Conservation (phyloP, 805 yeast genomes). For the Cyberlindnera mrakii region DNA sequence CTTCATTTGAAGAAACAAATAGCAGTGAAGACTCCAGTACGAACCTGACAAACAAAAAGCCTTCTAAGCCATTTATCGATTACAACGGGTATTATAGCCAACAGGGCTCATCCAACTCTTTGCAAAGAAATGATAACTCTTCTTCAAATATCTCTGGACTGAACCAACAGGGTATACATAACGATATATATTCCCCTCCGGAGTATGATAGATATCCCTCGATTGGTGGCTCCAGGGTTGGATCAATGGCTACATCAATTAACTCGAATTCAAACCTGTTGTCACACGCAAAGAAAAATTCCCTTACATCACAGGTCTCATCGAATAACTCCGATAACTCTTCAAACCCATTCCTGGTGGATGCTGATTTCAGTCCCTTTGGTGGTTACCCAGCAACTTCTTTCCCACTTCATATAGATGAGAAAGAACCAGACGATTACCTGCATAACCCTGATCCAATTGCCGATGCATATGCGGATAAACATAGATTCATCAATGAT, state of each 20-base stretch:
- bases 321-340: slow-evolving; percentile 20
- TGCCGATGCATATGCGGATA: slow-evolving; percentile 81
- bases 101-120: slow-evolving; percentile 34
- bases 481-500: slow-evolving; percentile 58
- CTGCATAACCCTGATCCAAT: slow-evolving; percentile 95
- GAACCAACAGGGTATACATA: slow-evolving; percentile 8
- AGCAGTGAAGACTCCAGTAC: slow-evolving; percentile 17
- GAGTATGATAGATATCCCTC: slow-evolving; percentile 68
- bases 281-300: slow-evolving; percentile 12
- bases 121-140: slow-evolving; percentile 16
- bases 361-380: slow-evolving; percentile 77
- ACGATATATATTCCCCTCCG: slow-evolving; percentile 36
- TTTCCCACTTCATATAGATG: slow-evolving; percentile 87
- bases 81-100: slow-evolving; percentile 38
- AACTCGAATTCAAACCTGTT: slow-evolving; percentile 26
- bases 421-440: slow-evolving; percentile 92
- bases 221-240: slow-evolving; percentile 42
- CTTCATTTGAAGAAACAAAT: slow-evolving; percentile 20
- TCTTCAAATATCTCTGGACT: slow-evolving; percentile 20
- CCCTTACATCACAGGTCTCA: slow-evolving; percentile 10
- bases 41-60: slow-evolving; percentile 15
- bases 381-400: slow-evolving; percentile 95
- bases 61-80: slow-evolving; percentile 31
- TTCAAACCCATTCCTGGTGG: slow-evolving; percentile 39
- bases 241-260: slow-evolving; percentile 40